These are phyloP conservation scores for Aurantiochytrium sp. DNA, from an alignment of 108 stramenopile species.

Conservation along the genomic window DNA sequence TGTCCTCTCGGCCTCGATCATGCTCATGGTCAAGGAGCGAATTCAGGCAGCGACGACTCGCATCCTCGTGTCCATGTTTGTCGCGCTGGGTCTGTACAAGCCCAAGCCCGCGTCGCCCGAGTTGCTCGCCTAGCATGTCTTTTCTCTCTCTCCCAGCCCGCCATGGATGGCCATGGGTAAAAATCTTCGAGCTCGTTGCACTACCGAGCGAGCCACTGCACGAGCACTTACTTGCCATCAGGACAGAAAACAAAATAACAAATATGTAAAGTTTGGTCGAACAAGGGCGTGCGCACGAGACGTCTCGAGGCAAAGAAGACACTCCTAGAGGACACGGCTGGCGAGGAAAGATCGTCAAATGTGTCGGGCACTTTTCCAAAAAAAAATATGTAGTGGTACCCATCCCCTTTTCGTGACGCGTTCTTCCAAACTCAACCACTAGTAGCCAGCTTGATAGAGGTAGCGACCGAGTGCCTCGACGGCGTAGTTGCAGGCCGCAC, in stretches of 20 bases:
- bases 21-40: conserved; percentile 11
- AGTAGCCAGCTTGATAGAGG: neutral
- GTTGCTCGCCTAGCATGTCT: too few relatives aligned
- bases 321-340: too few relatives aligned
- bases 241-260: too few relatives aligned
- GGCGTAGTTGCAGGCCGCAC: neutral
- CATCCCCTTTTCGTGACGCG: too few relatives aligned
- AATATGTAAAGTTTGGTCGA: too few relatives aligned
- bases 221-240: neutral
- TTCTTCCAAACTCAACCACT: neutral
- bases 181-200: neutral
- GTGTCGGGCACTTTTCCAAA: too few relatives aligned
- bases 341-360: too few relatives aligned
- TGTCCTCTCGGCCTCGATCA: neutral
- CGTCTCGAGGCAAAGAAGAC: too few relatives aligned
- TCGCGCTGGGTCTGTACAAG: neutral
- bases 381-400: too few relatives aligned
- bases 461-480: conserved; percentile 6
- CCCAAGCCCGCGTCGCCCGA: neutral
- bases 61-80: neutral
- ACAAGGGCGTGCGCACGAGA: too few relatives aligned
- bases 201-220: neutral
- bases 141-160: too few relatives aligned
- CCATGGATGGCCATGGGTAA: neutral
- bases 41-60: neutral